Evolutionary conservation across 805 yeast genomes (phyloP).

Genomic region (Yarrowia sp.): DNA sequence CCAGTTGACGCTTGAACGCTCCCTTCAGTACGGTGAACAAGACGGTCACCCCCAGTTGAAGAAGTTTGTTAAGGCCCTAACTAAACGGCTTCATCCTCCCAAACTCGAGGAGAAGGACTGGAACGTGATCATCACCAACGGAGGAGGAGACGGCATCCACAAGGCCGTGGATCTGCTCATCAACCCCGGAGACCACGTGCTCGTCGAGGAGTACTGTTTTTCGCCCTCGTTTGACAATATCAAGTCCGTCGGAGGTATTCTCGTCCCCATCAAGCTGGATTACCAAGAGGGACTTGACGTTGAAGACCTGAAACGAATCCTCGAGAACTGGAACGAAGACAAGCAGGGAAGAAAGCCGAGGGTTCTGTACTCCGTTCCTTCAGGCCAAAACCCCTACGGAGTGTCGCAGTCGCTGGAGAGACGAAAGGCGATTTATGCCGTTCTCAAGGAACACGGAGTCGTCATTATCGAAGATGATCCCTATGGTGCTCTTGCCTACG

Average conservation of each 20-base stretch:
- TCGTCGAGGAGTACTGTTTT: conserved; percentile 80
- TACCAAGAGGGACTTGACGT: conserved; percentile 65
- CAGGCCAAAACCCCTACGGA: conserved; percentile 90
- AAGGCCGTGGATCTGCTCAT: conserved; percentile 38
- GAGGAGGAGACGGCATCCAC: conserved; percentile 38
- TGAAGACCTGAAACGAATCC: conserved; percentile 58
- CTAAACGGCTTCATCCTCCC: conserved; percentile 27
- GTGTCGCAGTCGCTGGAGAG: conserved; percentile 65
- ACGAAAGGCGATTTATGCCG: conserved; percentile 62
- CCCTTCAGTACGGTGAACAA: conserved; percentile 34
- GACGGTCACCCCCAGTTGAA: conserved; percentile 28
- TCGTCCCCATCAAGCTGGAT: conserved; percentile 74
- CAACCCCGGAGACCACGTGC: conserved; percentile 50
- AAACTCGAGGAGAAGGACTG: conserved; percentile 30
- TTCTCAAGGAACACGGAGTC: conserved; percentile 72
- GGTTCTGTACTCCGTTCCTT: conserved; percentile 67
- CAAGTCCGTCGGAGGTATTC: conserved; percentile 63
- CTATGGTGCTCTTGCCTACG: conserved; percentile 76
- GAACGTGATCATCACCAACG: conserved; percentile 32
- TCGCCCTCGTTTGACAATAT: conserved; percentile 77
- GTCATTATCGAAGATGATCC: conserved; percentile 86
- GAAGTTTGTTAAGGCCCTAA: conserved; percentile 22
- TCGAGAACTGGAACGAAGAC: conserved; percentile 63
- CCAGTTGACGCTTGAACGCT: conserved; percentile 26
- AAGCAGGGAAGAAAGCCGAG: conserved; percentile 54